Conservation (phyloP, 176 grass and related monocot genomes). For the Thalia dealbata region DNA sequence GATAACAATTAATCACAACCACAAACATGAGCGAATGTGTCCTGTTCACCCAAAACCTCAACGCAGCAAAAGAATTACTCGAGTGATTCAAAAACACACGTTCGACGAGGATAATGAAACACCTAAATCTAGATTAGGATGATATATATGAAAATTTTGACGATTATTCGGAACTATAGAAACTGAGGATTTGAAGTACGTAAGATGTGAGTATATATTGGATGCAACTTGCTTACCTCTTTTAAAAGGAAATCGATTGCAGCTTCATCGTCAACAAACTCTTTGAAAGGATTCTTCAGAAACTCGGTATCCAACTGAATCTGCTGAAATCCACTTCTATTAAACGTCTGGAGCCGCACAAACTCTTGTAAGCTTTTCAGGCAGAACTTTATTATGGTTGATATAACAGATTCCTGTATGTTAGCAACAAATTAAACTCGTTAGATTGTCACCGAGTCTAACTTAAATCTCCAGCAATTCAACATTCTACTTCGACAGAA, state of each 20-base stretch:
- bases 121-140: too few relatives aligned
- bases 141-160: too few relatives aligned
- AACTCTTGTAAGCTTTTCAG: conserved; percentile 99
- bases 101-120: too few relatives aligned
- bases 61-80: too few relatives aligned
- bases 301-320: conserved; percentile 99
- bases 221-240: conserved; percentile 41
- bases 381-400: conserved; percentile 71
- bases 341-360: conserved; percentile 95
- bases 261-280: conserved; percentile 85
- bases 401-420: conserved; percentile 94
- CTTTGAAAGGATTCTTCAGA: conserved; percentile 81
- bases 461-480: background rate
- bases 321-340: conserved; percentile 97
- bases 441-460: background rate
- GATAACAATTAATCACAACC: too few relatives aligned
- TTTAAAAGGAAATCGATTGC: conserved; percentile 90
- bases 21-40: too few relatives aligned
- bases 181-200: background rate
- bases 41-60: too few relatives aligned
- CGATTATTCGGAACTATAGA: background rate
- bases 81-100: too few relatives aligned
- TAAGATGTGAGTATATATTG: background rate
- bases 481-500: background rate
- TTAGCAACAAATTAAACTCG: background rate